Conservation (phyloP, 305 asterid genomes). For the Rubia balearica region DNA sequence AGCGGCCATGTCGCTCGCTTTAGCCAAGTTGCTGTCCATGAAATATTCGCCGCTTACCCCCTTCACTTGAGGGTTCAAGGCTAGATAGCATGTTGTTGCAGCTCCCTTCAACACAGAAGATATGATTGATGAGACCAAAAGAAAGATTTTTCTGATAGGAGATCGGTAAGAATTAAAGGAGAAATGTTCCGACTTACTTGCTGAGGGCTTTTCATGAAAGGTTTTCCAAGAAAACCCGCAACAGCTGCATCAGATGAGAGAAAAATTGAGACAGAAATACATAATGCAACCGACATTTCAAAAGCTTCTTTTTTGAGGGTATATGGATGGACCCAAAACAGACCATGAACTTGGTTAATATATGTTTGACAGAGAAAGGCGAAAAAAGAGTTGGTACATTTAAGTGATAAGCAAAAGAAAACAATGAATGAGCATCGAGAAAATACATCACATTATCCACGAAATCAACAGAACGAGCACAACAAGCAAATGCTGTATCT, state of each 20-base stretch:
- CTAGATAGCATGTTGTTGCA: constrained; percentile 51
- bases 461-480: not conserved
- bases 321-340: not conserved
- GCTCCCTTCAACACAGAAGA: constrained; percentile 39
- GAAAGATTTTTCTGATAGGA: not conserved
- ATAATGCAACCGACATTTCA: not conserved
- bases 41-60: constrained; percentile 55
- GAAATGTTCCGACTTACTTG: constrained; percentile 6
- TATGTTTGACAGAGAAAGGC: not conserved
- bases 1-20: constrained; percentile 25
- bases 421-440: not conserved
- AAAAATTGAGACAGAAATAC: not conserved
- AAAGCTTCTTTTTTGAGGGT: not conserved
- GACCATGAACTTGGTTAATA: not conserved
- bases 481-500: constrained; percentile 7
- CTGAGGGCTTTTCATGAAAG: constrained; percentile 2
- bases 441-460: not conserved
- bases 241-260: not conserved
- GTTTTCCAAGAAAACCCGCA: not conserved
- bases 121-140: not conserved
- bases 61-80: constrained; percentile 47
- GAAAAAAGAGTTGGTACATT: not conserved
- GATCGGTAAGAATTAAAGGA: not conserved
- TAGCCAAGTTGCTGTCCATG: constrained; percentile 42
- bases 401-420: not conserved